phyloP scores from a whole-genome alignment of 2,329 filamentous ascomycete genomes.

The Ophiostoma sp. region DNA sequence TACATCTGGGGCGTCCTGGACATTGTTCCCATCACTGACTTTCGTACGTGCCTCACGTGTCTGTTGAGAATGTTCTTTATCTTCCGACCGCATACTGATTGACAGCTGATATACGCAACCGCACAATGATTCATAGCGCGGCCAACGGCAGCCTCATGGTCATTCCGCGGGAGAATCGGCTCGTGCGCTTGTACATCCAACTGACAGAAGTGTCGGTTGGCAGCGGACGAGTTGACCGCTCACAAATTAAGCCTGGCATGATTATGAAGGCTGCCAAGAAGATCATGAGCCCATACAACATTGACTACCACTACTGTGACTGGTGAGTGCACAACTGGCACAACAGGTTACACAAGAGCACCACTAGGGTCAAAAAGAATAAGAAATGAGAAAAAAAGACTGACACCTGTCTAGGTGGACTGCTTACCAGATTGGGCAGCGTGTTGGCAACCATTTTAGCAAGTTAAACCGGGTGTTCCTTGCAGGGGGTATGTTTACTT shows the following conservation, averaged over 20 bases:
- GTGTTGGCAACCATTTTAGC: conserved; percentile 52
- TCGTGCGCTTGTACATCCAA: conserved; percentile 61
- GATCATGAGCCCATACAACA: conserved; percentile 66
- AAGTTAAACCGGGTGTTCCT: conserved; percentile 57
- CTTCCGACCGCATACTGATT: neutral
- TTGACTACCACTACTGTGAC: conserved; percentile 60
- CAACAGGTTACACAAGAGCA: neutral
- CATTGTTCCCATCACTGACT: conserved; percentile 43
- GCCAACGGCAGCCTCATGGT: conserved; percentile 56
- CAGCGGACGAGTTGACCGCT: conserved; percentile 54
- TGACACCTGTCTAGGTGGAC: conserved; percentile 33
- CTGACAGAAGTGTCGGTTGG: conserved; percentile 43
- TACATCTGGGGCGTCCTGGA: conserved; percentile 47
- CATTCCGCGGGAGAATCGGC: conserved; percentile 59
- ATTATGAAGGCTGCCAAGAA: conserved; percentile 64
- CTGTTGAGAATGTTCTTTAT: neutral
- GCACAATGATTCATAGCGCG: conserved; percentile 55
- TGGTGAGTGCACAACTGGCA: conserved; percentile 17
- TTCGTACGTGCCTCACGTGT: conserved; percentile 38
- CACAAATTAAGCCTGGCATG: conserved; percentile 61
- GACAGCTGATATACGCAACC: conserved; percentile 51
- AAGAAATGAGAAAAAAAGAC: neutral
- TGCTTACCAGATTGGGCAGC: conserved; percentile 61
- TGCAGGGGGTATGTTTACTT: conserved; percentile 42
- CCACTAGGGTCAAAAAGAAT: neutral